Percentiles rank a stretch among this genome's conserved stretches.
Evolutionary conservation across 2,329 filamentous ascomycete genomes (phyloP).

Genomic region (Penicillium sp.): DNA sequence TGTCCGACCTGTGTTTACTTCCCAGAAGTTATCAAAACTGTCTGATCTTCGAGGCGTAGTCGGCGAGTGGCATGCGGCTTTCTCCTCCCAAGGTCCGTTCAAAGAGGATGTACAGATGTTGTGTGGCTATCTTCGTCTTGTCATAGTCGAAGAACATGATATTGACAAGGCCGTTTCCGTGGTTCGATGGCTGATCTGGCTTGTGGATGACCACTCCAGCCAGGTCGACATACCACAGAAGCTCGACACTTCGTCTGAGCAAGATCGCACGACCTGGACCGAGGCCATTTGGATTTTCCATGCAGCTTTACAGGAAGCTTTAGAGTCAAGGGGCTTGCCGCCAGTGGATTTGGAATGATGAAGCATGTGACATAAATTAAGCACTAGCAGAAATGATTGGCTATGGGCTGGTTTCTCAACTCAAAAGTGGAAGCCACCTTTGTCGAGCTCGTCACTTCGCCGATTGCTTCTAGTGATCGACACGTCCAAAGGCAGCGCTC

Average conservation of each 20-base stretch:
- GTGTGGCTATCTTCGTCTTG: slow-evolving; percentile 62
- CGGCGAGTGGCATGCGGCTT: slow-evolving; percentile 68
- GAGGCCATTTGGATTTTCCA: slow-evolving; percentile 39
- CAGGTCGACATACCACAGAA: background rate
- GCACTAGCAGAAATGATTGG: too few relatives aligned
- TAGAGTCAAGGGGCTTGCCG: slow-evolving; percentile 43
- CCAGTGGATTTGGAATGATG: slow-evolving; percentile 37
- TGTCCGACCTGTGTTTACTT: slow-evolving; percentile 57
- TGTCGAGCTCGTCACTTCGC: too few relatives aligned
- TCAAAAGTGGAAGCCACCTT: too few relatives aligned
- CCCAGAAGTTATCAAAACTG: slow-evolving; percentile 49
- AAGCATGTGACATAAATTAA: too few relatives aligned
- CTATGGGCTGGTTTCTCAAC: too few relatives aligned
- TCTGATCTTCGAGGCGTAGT: slow-evolving; percentile 68
- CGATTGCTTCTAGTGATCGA: too few relatives aligned
- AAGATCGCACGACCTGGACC: slow-evolving; percentile 29
- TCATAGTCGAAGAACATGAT: slow-evolving; percentile 70
- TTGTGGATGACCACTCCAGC: slow-evolving; percentile 24
- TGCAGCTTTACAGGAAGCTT: slow-evolving; percentile 39
- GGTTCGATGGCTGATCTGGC: slow-evolving; percentile 56
- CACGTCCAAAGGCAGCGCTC: too few relatives aligned
- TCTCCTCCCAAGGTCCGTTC: slow-evolving; percentile 69
- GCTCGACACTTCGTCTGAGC: slow-evolving; percentile 5
- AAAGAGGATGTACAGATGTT: slow-evolving; percentile 69
- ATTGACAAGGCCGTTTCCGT: slow-evolving; percentile 67